Evolutionary conservation across 2,329 filamentous ascomycete species (phyloP), one percentile per base, ranked within the genome.

Genomic region (Cordyceps cateniannulata): DNA sequence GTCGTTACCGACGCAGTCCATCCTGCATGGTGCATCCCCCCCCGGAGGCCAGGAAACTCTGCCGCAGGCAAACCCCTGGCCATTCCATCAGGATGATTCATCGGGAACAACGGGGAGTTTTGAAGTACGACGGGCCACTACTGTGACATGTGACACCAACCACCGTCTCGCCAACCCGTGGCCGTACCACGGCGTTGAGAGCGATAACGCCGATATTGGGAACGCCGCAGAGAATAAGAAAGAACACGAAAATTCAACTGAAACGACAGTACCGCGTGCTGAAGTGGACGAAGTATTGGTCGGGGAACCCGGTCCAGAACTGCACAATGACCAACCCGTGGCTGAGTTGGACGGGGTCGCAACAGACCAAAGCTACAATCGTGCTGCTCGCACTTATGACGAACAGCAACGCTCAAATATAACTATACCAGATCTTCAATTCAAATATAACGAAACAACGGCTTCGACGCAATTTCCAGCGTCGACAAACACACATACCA

Each of bases 171-270:
- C 71, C 35, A 70, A 72, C 45, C 71, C 72, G 10, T 74, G 72
- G 71, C 65, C 72, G 18, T 74, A 72, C 38, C 68, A 71, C 63
- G 70, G 71, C 3, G 66, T 69, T 6, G 63, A 63, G 53, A 57
- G 20, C 12, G 52, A 61, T 8, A 14, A 9, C 27, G 22, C 12
- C n/a, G 24, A 38, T 8, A n/a, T 24, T 6, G 5, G 1, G 12
- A 16, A 40, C 20, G 22, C 29, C 40, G 6, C 3, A 10, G 22
- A 25, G 20, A 20, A 29, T 38, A 27, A 8, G 8, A 14, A 27
- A n/a, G 49, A 22, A 24, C 22, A 10, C 3, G 32, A 3, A 10
- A 5, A 8, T 42, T 25, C 38, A n/a, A 29, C 12, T 22, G 18
- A 44, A 14, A 18, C 7, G 24, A 50, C n/a, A 12, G 12, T 12